A percentile compares a stretch with the other conserved stretches of the same genome.
phyloP scores from a whole-genome alignment of 2,329 filamentous ascomycete species.

The Teratosphaeria gauchensis region DNA sequence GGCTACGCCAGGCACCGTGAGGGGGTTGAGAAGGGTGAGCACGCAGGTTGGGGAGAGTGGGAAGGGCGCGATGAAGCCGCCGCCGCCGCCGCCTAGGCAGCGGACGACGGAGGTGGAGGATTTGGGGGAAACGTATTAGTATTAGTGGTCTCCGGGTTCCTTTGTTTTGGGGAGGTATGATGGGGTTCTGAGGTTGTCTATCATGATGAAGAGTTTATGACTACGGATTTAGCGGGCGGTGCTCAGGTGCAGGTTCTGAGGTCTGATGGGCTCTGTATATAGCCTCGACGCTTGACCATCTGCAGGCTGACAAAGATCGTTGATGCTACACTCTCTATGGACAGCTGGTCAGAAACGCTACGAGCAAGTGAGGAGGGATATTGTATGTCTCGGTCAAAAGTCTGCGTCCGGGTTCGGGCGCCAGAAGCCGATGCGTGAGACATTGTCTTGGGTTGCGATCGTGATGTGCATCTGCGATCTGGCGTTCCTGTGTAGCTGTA shows the following conservation, averaged over 20 bases:
- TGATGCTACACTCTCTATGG: too few species aligned
- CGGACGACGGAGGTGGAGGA: constrained; percentile 22
- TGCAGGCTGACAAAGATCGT: too few species aligned
- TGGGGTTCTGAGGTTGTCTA: neutral
- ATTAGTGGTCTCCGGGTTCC: constrained; percentile 7
- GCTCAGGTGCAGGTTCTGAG: neutral
- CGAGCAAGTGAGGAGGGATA: too few species aligned
- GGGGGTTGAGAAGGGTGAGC: constrained; percentile 10
- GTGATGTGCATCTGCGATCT: too few species aligned
- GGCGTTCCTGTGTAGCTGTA: too few species aligned
- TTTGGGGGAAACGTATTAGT: constrained; percentile 28
- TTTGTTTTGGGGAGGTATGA: neutral
- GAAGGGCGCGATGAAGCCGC: constrained; percentile 37
- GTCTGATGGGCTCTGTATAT: too few species aligned
- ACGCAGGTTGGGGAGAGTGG: constrained; percentile 12
- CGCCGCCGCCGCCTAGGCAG: constrained; percentile 35
- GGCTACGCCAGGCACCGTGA: neutral
- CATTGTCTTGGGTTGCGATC: too few species aligned
- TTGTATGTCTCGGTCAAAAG: too few species aligned
- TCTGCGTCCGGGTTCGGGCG: too few species aligned
- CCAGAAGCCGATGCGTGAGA: too few species aligned
- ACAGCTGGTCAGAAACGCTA: too few species aligned
- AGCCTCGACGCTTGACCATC: too few species aligned
- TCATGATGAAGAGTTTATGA: neutral
- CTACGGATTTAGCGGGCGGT: neutral